Evolutionary conservation across 345 rosid species (phyloP).

Genomic region (Ailanthus altissimus): DNA sequence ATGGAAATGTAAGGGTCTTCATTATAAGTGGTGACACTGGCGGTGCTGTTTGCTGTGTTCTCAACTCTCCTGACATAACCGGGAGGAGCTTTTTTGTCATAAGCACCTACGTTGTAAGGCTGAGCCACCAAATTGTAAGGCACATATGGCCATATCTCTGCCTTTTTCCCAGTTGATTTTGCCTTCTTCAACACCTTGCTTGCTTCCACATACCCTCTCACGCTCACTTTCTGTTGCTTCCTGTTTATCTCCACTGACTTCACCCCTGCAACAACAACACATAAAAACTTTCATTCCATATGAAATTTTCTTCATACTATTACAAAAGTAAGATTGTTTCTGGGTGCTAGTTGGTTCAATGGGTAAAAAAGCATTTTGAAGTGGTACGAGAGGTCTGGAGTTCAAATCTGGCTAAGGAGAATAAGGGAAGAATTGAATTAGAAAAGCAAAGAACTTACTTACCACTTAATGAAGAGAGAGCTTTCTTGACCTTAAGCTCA

Average conservation of each 20-base stretch:
- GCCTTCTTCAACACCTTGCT: constrained; percentile 87
- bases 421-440: not conserved
- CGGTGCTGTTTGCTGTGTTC: constrained; percentile 32
- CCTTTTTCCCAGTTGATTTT: constrained; percentile 83
- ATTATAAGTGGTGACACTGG: constrained; percentile 38
- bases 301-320: no score
- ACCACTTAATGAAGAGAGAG: constrained; percentile 85
- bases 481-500: constrained; percentile 87
- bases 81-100: constrained; percentile 97
- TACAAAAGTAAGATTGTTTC: no score
- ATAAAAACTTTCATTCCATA: no score
- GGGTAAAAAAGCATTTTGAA: no score
- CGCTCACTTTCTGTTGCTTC: constrained; percentile 90
- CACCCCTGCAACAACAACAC: constrained; percentile 53
- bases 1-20: constrained; percentile 62
- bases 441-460: constrained; percentile 11
- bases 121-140: constrained; percentile 90
- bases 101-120: constrained; percentile 67
- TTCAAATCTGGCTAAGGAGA: not conserved
- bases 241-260: constrained; percentile 80
- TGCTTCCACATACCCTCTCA: constrained; percentile 76
- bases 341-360: no score
- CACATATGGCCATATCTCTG: constrained; percentile 95
- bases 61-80: constrained; percentile 86
- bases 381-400: no score